Evolutionary conservation across 2,329 filamentous ascomycete genomes (phyloP).

Genomic region (Diaporthe caulivora): DNA sequence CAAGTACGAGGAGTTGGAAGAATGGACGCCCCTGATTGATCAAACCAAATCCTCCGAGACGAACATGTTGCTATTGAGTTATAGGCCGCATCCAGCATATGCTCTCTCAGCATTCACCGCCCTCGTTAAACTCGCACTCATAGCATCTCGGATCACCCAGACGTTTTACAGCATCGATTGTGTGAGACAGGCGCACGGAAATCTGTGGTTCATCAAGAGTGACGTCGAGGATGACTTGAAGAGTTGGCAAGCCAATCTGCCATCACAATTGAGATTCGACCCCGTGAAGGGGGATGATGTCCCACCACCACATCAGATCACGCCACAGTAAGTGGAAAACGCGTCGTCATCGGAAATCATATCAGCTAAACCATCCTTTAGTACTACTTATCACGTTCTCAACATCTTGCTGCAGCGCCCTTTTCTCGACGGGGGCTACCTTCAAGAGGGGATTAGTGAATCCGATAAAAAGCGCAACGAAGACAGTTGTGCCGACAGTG

Average conservation of each 20-base stretch:
- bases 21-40: neutral
- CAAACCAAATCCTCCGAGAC: neutral
- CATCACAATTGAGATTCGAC: neutral
- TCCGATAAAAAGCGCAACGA: neutral
- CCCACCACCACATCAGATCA: neutral
- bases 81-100: neutral
- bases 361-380: neutral
- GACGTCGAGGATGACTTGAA: neutral
- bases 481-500: neutral
- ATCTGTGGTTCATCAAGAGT: neutral
- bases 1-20: constrained; percentile 6
- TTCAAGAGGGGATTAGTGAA: neutral
- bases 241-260: neutral
- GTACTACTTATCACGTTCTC: neutral
- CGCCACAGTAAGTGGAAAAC: neutral
- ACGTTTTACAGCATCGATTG: constrained; percentile 8
- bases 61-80: neutral
- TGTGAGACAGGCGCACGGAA: neutral
- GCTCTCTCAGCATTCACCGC: neutral
- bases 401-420: constrained; percentile 11
- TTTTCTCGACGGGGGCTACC: constrained; percentile 3
- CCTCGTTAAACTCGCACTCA: neutral
- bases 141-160: neutral
- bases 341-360: neutral
- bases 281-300: neutral